These are phyloP conservation scores for Carex kokanica DNA, from an alignment of 176 grass and related monocot species.

Conservation along the genomic window DNA sequence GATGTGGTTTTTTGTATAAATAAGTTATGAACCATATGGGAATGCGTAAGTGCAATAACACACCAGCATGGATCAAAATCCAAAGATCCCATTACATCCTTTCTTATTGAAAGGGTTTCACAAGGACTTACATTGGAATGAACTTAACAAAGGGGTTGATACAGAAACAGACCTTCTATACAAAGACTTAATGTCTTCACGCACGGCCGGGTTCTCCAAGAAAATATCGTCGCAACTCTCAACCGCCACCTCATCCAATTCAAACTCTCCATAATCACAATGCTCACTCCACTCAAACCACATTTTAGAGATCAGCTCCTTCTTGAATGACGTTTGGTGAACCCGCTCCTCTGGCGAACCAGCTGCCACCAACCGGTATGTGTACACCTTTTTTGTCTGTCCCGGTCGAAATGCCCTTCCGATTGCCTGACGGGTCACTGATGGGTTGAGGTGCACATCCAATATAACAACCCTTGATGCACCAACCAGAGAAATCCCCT, in stretches of 20 bases:
- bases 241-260: conserved; percentile 51
- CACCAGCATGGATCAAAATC: not conserved
- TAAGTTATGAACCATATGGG: not conserved
- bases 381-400: conserved; percentile 78
- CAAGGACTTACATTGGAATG: not conserved
- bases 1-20: not conserved
- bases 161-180: conserved; percentile 59
- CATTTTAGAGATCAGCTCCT: conserved; percentile 82
- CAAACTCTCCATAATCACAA: conserved; percentile 48
- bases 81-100: not conserved
- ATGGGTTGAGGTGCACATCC: conserved; percentile 92
- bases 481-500: conserved; percentile 88
- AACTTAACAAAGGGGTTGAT: not conserved
- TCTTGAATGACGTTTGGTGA: conserved; percentile 64
- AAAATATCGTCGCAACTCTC: conserved; percentile 55
- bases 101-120: not conserved
- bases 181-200: conserved; percentile 69
- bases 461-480: conserved; percentile 83
- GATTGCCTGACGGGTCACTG: conserved; percentile 94
- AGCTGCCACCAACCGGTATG: conserved; percentile 79
- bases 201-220: conserved; percentile 48
- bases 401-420: conserved; percentile 84
- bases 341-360: conserved; percentile 56
- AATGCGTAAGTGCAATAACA: not conserved
- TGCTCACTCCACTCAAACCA: conserved; percentile 98